phyloP scores from a whole-genome alignment of 1,139 yeast genomes.

The Yamadazyma sp. region DNA sequence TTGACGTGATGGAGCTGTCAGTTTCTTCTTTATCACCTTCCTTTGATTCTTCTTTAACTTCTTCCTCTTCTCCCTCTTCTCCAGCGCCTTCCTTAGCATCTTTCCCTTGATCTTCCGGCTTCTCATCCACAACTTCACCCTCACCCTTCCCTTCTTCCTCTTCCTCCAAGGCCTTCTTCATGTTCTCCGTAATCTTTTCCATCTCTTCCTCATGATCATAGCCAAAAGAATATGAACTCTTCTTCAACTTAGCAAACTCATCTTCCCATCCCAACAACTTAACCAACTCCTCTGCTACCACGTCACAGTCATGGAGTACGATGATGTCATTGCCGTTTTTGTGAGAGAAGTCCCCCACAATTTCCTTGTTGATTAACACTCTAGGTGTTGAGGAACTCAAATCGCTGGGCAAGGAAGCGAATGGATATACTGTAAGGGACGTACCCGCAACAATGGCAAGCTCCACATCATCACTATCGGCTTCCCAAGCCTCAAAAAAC shows the following conservation, averaged over 20 bases:
- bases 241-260: slow-evolving; percentile 42
- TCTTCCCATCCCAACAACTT: slow-evolving; percentile 63
- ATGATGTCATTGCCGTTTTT: slow-evolving; percentile 59
- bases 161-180: slow-evolving; percentile 7
- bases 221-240: slow-evolving; percentile 16
- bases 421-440: slow-evolving; percentile 84
- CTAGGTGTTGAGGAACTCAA: slow-evolving; percentile 51
- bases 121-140: neutral
- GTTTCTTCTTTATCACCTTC: slow-evolving; percentile 4
- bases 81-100: slow-evolving; percentile 7
- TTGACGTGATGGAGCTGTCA: neutral
- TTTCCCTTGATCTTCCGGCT: slow-evolving; percentile 7
- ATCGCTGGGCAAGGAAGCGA: slow-evolving; percentile 78
- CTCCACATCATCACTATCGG: slow-evolving; percentile 60
- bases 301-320: slow-evolving; percentile 63
- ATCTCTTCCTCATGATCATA: slow-evolving; percentile 13
- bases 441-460: slow-evolving; percentile 91
- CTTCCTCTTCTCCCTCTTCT: neutral
- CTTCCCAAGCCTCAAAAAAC: slow-evolving; percentile 70
- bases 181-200: slow-evolving; percentile 4
- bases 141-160: too few relatives aligned
- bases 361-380: slow-evolving; percentile 69
- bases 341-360: slow-evolving; percentile 69
- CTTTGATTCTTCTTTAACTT: too few relatives aligned
- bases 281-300: slow-evolving; percentile 53